These are phyloP conservation scores for Wickerhamiella lipophila DNA, from an alignment of 805 yeast species.

Conservation along the genomic window DNA sequence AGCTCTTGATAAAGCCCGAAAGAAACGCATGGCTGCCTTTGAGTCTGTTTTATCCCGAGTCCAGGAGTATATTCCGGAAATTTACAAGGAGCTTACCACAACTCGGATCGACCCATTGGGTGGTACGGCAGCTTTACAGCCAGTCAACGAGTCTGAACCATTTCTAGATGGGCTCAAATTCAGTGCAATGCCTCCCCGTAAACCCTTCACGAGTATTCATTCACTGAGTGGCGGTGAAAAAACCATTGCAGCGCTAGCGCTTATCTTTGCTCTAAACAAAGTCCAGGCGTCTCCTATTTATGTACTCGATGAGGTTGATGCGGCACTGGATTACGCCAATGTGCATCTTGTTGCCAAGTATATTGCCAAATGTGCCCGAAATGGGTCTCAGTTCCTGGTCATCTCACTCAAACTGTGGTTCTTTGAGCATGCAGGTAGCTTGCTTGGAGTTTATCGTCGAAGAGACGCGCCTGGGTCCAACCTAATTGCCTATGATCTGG, in stretches of 20 bases:
- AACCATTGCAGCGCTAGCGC: conserved; percentile 88
- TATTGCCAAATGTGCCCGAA: conserved; percentile 60
- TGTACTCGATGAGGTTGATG: conserved; percentile 95
- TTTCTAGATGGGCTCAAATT: conserved; percentile 70
- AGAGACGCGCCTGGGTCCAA: conserved; percentile 25
- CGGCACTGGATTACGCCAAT: conserved; percentile 85
- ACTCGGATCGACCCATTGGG: conserved; percentile 63
- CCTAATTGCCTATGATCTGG: conserved; percentile 12
- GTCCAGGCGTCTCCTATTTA: conserved; percentile 91
- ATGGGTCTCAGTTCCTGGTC: conserved; percentile 71
- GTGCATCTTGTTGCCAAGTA: conserved; percentile 80
- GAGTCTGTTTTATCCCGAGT: conserved; percentile 40
- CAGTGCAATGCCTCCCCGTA: conserved; percentile 94
- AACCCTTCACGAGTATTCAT: conserved; percentile 85
- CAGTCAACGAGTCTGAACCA: conserved; percentile 86
- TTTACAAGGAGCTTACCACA: conserved; percentile 78
- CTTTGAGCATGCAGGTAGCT: conserved; percentile 77
- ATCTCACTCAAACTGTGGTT: conserved; percentile 79
- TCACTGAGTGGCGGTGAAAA: conserved; percentile 92
- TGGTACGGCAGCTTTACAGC: conserved; percentile 80
- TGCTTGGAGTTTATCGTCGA: conserved; percentile 86
- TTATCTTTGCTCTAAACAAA: conserved; percentile 81
- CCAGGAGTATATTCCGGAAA: conserved; percentile 52
- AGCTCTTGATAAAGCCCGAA: conserved; percentile 47
- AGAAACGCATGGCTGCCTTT: conserved; percentile 48